phyloP scores from a whole-genome alignment of 208 protist genomes.

The Acanthamoeba castellanii region DNA sequence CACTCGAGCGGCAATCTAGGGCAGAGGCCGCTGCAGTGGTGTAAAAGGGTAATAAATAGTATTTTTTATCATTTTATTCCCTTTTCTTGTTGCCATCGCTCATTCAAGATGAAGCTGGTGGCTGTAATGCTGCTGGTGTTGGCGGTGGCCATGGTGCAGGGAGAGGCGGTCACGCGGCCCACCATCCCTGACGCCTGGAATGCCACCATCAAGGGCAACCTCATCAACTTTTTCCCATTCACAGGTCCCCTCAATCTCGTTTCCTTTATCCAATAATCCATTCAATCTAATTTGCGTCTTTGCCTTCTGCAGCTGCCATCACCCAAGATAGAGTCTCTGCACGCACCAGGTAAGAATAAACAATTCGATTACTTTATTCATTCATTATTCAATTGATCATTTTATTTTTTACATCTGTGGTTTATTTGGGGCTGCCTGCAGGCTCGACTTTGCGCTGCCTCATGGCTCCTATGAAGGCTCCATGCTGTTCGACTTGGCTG shows the following conservation, averaged over 20 bases:
- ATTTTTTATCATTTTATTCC: neutral
- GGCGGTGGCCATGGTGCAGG: neutral
- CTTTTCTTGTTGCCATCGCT: neutral
- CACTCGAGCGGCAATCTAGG: neutral
- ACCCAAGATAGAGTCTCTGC: neutral
- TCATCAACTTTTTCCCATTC: conserved; percentile 44
- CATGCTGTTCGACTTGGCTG: neutral
- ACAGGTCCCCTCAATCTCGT: neutral
- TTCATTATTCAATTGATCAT: neutral
- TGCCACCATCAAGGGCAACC: neutral
- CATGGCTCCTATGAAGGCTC: neutral
- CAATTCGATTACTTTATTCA: too few relatives aligned
- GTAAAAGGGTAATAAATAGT: neutral
- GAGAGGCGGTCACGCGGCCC: neutral
- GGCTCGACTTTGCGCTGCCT: neutral
- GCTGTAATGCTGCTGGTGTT: neutral
- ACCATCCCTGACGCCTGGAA: neutral
- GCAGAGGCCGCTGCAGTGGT: too few relatives aligned
- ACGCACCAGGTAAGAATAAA: neutral
- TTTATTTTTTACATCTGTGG: neutral
- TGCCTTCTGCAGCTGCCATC: neutral
- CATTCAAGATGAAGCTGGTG: neutral
- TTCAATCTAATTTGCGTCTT: neutral
- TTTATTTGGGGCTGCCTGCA: neutral
- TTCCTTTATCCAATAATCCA: neutral